These are phyloP conservation scores for Neonectria sp. DNA, from an alignment of 2,329 filamentous ascomycete species.

Conservation along the genomic window DNA sequence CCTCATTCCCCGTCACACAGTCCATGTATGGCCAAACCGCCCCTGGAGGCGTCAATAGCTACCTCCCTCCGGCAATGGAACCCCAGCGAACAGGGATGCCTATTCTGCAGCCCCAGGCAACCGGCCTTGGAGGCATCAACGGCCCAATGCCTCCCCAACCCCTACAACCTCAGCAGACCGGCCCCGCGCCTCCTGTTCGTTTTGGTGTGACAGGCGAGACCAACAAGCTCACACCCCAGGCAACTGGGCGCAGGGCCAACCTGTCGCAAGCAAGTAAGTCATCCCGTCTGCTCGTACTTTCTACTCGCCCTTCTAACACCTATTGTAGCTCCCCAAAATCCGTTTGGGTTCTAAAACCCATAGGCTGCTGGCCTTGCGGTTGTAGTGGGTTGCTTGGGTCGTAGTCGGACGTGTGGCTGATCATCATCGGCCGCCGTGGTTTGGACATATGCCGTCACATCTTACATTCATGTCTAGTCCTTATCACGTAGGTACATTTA, in stretches of 20 bases:
- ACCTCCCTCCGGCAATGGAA: constrained; percentile 72
- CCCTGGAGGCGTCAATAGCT: constrained; percentile 68
- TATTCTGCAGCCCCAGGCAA: constrained; percentile 63
- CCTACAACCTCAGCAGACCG: constrained; percentile 65
- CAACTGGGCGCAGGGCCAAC: constrained; percentile 92
- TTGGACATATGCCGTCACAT: constrained; percentile 45
- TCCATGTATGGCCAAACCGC: constrained; percentile 60
- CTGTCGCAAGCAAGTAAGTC: constrained; percentile 95
- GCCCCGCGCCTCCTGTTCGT: constrained; percentile 86
- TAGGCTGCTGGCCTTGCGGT: constrained; percentile 10
- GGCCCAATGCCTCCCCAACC: constrained; percentile 60
- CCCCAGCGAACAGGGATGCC: constrained; percentile 71
- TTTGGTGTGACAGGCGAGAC: constrained; percentile 84
- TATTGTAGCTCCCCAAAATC: constrained; percentile 65
- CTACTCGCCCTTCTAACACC: constrained; percentile 35
- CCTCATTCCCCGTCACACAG: constrained; percentile 62
- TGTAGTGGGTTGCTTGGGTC: constrained; percentile 27
- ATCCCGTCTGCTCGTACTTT: neutral
- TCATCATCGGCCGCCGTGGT: constrained; percentile 28
- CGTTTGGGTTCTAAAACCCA: constrained; percentile 64
- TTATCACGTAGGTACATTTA: constrained; percentile 40
- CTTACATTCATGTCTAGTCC: constrained; percentile 43
- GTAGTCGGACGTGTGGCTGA: constrained; percentile 18
- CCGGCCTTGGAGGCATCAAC: constrained; percentile 66
- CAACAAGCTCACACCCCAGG: constrained; percentile 86